Percentiles rank a stretch among this genome's conserved stretches.
These are phyloP conservation scores for Trichoderma sp. DNA, from an alignment of 2,329 filamentous ascomycete genomes.

Conservation along the genomic window DNA sequence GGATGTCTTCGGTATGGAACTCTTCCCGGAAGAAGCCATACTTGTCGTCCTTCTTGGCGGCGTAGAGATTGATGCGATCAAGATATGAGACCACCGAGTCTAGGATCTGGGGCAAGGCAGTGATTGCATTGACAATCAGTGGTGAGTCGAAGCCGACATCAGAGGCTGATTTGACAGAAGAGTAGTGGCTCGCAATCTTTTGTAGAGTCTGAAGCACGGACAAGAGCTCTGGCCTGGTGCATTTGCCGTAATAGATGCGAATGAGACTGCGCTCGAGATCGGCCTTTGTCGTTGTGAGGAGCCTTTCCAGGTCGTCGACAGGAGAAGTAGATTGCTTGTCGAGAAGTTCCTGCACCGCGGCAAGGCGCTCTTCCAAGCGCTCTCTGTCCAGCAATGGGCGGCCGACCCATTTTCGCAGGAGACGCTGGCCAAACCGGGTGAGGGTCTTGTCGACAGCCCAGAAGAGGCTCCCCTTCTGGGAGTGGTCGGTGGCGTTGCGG, in stretches of 20 bases:
- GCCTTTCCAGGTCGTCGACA: constrained; percentile 69
- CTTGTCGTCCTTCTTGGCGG: constrained; percentile 85
- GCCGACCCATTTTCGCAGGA: constrained; percentile 93
- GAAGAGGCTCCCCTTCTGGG: constrained; percentile 82
- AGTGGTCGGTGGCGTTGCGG: constrained; percentile 85
- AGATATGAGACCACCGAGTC: constrained; percentile 71
- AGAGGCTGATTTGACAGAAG: constrained; percentile 58
- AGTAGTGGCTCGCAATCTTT: constrained; percentile 73
- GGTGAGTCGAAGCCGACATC: constrained; percentile 70
- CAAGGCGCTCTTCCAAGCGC: constrained; percentile 72
- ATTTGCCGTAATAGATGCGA: constrained; percentile 96
- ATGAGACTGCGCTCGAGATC: constrained; percentile 93
- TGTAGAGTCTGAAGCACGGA: constrained; percentile 82
- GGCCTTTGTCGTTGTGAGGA: constrained; percentile 68
- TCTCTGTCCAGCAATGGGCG: constrained; percentile 76
- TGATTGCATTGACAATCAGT: constrained; percentile 68
- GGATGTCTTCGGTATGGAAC: constrained; percentile 84
- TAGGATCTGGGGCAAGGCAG: constrained; percentile 71
- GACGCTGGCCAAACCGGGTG: constrained; percentile 81
- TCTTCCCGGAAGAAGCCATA: constrained; percentile 89
- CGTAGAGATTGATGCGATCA: constrained; percentile 78
- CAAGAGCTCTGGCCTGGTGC: constrained; percentile 82
- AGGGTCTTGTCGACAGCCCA: constrained; percentile 93
- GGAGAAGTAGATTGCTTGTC: constrained; percentile 61
- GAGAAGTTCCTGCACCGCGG: constrained; percentile 82